Conservation (phyloP, 2,329 filamentous ascomycete genomes). For the Cladosporium austrohemisphaericum region DNA sequence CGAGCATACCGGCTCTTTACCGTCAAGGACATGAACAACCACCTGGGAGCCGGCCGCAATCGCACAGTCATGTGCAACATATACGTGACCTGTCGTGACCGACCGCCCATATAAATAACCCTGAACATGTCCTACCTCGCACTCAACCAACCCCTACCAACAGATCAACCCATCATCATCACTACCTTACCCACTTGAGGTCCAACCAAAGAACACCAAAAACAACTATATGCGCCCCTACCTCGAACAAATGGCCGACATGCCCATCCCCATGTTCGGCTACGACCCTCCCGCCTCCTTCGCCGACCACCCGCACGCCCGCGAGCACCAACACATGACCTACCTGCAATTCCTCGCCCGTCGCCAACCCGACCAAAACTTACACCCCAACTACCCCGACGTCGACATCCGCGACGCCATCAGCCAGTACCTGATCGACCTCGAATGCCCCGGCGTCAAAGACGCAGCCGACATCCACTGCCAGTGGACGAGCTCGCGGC, state of each 20-base stretch:
- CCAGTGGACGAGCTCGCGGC: slow-evolving; percentile 16
- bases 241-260: slow-evolving; percentile 14
- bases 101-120: too few relatives aligned
- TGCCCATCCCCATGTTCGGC: slow-evolving; percentile 13
- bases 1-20: too few relatives aligned
- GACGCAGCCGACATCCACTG: slow-evolving; percentile 12
- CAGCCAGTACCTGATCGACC: slow-evolving; percentile 17
- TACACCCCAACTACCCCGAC: slow-evolving; percentile 20
- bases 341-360: slow-evolving; percentile 16
- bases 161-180: too few relatives aligned
- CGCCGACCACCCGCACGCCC: slow-evolving; percentile 18
- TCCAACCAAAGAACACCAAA: neutral
- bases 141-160: too few relatives aligned
- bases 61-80: too few relatives aligned
- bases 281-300: slow-evolving; percentile 9
- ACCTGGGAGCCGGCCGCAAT: too few relatives aligned
- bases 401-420: slow-evolving; percentile 19
- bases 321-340: slow-evolving; percentile 19
- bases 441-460: slow-evolving; percentile 21
- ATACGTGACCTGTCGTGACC: too few relatives aligned
- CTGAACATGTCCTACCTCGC: too few relatives aligned
- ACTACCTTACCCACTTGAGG: too few relatives aligned
- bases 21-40: too few relatives aligned
- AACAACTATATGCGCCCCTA: slow-evolving; percentile 1
- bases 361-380: slow-evolving; percentile 16